Conservation (phyloP, 1,284 basidiomycete genomes). For the Ceratobasidium theobromae region DNA sequence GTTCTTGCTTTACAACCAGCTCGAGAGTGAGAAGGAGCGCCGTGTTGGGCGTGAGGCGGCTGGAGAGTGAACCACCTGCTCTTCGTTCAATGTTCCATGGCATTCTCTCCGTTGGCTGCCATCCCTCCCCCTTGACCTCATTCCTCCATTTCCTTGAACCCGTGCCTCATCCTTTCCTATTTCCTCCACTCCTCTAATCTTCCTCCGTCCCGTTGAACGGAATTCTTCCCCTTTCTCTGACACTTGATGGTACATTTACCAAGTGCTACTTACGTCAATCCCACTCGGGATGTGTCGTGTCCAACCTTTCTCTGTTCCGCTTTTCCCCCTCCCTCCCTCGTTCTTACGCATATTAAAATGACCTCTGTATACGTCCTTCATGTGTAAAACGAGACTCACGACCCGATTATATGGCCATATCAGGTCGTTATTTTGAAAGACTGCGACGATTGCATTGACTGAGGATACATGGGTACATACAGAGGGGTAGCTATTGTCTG, state of each 20-base stretch:
- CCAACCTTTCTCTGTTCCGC: neutral
- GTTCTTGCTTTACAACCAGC: constrained; percentile 94
- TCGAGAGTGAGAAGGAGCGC: constrained; percentile 94
- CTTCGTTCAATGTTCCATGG: neutral
- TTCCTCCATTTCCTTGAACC: neutral
- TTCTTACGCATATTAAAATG: neutral
- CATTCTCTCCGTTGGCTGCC: neutral
- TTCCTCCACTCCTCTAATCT: neutral
- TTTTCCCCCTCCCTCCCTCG: neutral
- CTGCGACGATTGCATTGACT: neutral
- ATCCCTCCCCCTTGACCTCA: neutral
- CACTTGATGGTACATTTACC: constrained; percentile 9
- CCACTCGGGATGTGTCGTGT: neutral
- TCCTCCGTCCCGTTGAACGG: neutral
- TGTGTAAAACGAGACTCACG: constrained; percentile 27
- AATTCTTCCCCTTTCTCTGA: neutral
- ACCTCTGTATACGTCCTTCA: constrained; percentile 19
- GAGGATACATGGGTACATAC: neutral
- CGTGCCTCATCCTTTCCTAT: neutral
- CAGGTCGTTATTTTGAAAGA: constrained; percentile 12
- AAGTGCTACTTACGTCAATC: neutral
- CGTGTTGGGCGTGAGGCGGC: constrained; percentile 69
- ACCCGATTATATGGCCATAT: neutral
- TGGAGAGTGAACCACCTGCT: constrained; percentile 32
- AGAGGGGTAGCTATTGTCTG: neutral